Evolutionary conservation across 805 yeast species (phyloP), one percentile per base, ranked within the genome.

Genomic region (Cyberlindnera maclurae): DNA sequence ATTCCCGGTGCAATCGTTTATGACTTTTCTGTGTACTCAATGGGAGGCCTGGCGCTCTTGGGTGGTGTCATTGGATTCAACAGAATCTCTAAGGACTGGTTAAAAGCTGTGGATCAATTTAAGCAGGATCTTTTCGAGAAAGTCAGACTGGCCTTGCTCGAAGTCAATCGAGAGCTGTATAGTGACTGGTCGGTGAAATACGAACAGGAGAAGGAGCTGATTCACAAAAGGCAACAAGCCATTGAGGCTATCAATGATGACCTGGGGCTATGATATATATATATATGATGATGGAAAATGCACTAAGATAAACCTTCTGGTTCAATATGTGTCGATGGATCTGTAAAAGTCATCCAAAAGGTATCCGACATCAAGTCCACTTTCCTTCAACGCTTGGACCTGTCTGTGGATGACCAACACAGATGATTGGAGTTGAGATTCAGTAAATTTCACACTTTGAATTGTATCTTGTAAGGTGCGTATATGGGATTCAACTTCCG

Each of bases 401-500:
- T 85, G 93, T 34, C 70, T 69, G 31, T 61, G 60, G 29, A 82
- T 66, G 9, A 75, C 66, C 31, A 69, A 62, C 3, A 80, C 65
- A 40, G 87, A 78, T 31, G 68, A 71, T 34, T 65, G 63, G 46
- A 81, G 79, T 9, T 71, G 64, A 7, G 70, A 62, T 10, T 79
- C 70, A 7, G 67, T 63, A 32, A 73, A 63, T 34, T 75, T 69
- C 12, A 83, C 75, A 16, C 82, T 85, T 34, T 76, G 66, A 18
- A 89, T 60, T 48, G 83, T 89, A 73, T 55, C 79, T 82, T 11
- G 70, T 70, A 40, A 75, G 73, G 26, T 82, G 73, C 95, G 96
- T 87, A 44, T 79, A 37, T 33, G 50, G 27, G 15, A 36, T 26
- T 36, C 36, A 31, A 40, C 42, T 31, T 31, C 40, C 2, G 31